Conservation (phyloP, 768 basidiomycete genomes). For the Leucosporidium creatinivorum region DNA sequence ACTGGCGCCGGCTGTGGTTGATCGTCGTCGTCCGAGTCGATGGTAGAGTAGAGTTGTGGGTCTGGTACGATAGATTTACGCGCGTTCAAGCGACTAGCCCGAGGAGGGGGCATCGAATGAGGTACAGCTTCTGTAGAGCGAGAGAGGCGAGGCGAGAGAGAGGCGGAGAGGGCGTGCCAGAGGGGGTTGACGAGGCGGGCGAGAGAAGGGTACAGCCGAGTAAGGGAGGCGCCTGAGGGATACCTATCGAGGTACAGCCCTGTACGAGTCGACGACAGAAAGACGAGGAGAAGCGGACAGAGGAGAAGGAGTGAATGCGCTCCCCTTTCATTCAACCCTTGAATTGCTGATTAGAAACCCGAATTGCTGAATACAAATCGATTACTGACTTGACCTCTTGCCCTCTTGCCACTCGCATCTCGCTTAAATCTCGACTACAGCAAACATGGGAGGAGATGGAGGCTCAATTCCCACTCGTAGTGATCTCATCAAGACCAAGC, state of each 20-base stretch:
- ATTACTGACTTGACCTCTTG: too few species aligned
- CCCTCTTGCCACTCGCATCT: too few species aligned
- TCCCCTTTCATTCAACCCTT: too few species aligned
- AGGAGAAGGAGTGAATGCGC: too few species aligned
- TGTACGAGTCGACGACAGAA: too few species aligned
- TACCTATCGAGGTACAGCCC: too few species aligned
- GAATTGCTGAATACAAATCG: too few species aligned
- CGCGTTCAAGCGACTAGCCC: neutral
- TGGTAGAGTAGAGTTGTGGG: neutral
- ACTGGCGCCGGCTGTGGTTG: neutral
- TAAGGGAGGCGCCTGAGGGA: too few species aligned
- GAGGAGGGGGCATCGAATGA: neutral
- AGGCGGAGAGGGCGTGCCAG: neutral
- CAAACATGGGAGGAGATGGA: constrained; percentile 38
- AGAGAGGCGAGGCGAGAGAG: neutral
- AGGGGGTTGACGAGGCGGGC: neutral
- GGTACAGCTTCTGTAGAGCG: neutral
- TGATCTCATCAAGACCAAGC: constrained; percentile 44
- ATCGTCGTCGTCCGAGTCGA: neutral
- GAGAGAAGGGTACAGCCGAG: too few species aligned
- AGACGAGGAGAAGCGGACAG: too few species aligned
- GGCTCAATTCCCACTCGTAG: constrained; percentile 44
- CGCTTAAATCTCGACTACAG: too few species aligned
- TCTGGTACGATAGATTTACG: neutral
- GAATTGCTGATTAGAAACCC: too few species aligned